Conservation (phyloP, 208 protist genomes). For the Crithidia brevicula region DNA sequence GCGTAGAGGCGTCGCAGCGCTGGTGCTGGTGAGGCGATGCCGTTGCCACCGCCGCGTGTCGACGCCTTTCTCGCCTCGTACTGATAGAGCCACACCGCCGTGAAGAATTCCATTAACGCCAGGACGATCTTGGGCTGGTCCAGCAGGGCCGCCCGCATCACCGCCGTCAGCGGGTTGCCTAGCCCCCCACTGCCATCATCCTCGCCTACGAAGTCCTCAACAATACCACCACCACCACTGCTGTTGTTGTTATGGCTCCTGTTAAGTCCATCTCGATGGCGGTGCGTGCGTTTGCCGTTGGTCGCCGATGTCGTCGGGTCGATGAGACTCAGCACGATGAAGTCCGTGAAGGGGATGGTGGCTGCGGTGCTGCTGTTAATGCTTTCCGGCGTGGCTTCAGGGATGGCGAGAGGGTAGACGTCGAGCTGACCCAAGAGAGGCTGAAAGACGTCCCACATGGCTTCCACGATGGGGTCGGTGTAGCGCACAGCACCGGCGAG, state of each 20-base stretch:
- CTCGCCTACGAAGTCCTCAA: conserved; percentile 4
- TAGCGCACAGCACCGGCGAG: conserved; percentile 46
- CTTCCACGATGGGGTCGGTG: conserved; percentile 63
- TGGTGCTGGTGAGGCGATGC: conserved; percentile 9
- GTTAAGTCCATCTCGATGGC: neutral
- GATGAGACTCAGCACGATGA: conserved; percentile 20
- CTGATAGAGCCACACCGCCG: conserved; percentile 50
- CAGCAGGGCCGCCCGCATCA: conserved; percentile 56
- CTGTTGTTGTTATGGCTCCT: neutral
- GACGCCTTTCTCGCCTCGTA: conserved; percentile 15
- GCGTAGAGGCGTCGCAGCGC: conserved; percentile 36
- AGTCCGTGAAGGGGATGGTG: conserved; percentile 19
- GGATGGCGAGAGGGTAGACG: conserved; percentile 38
- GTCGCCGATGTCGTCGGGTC: neutral
- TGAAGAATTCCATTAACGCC: conserved; percentile 79
- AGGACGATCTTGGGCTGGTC: conserved; percentile 65
- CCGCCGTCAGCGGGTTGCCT: conserved; percentile 33
- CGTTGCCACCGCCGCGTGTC: conserved; percentile 1
- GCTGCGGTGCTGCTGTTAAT: conserved; percentile 19
- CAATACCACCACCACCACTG: neutral
- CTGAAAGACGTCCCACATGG: conserved; percentile 78
- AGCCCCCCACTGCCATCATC: conserved; percentile 20
- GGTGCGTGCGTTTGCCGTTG: neutral
- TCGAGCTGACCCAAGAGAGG: conserved; percentile 44
- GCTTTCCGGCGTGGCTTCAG: conserved; percentile 15